Evolutionary conservation across 495 filamentous ascomycete genomes (phyloP).

Genomic region (Penicillium parvum): DNA sequence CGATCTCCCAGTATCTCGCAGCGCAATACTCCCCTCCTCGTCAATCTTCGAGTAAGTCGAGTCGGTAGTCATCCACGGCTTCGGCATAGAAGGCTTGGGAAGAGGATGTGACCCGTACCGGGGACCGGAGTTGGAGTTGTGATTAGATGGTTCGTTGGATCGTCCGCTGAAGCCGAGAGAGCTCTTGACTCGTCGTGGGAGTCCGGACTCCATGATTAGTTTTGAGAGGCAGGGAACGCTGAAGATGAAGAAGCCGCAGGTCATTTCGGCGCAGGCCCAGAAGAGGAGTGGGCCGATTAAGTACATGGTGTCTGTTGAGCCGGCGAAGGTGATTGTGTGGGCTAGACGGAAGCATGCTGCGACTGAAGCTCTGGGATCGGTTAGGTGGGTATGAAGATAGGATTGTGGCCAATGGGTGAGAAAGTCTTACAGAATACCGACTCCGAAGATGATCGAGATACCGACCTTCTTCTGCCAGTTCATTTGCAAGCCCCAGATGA

Average conservation of each 20-base stretch:
- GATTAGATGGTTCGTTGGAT: slow-evolving; percentile 1
- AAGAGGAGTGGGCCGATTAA: slow-evolving; percentile 18
- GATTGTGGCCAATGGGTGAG: not conserved
- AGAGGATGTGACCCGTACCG: not conserved
- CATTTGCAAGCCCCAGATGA: slow-evolving; percentile 37
- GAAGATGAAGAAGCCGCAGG: slow-evolving; percentile 24
- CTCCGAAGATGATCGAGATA: slow-evolving; percentile 39
- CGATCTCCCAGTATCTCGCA: not conserved
- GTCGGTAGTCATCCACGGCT: slow-evolving; percentile 3
- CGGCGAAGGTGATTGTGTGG: slow-evolving; percentile 13
- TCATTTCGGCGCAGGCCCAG: slow-evolving; percentile 25
- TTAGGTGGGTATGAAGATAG: not conserved
- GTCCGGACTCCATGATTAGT: slow-evolving; percentile 17
- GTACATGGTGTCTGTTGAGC: slow-evolving; percentile 16
- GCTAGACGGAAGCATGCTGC: slow-evolving; percentile 16
- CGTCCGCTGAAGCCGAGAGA: slow-evolving; percentile 1
- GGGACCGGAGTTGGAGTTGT: not conserved
- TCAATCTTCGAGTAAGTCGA: slow-evolving; percentile 1
- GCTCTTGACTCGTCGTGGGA: slow-evolving; percentile 7
- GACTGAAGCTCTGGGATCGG: slow-evolving; percentile 9
- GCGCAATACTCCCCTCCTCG: slow-evolving; percentile 2
- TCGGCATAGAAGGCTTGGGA: not conserved
- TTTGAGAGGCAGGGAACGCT: slow-evolving; percentile 21
- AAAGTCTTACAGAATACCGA: slow-evolving; percentile 34
- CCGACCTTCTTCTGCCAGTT: slow-evolving; percentile 35